Evolutionary conservation across 306 rosid genomes (phyloP).

Genomic region (Abrus pulchellus): DNA sequence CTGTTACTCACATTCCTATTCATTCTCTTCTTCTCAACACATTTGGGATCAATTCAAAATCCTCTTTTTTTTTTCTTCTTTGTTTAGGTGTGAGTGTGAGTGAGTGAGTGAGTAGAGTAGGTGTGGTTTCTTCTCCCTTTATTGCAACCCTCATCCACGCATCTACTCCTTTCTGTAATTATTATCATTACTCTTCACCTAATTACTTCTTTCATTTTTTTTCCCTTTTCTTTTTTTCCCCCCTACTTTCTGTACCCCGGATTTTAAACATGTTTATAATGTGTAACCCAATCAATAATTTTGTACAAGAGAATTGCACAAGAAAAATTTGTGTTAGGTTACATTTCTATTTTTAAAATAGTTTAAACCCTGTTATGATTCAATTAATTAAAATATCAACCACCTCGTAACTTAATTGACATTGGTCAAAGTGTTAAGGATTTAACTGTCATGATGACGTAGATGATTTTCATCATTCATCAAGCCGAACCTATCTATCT

Average conservation of each 20-base stretch:
- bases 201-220: background rate
- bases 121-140: constrained; percentile 25
- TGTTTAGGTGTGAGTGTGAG: background rate
- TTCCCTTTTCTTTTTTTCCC: background rate
- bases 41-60: background rate
- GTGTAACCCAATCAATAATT: too few relatives aligned
- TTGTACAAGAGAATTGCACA: too few relatives aligned
- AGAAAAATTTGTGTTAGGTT: background rate
- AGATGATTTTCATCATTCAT: background rate
- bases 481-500: background rate
- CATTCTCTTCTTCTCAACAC: constrained; percentile 40
- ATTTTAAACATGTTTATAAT: too few relatives aligned
- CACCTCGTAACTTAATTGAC: background rate
- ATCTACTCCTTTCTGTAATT: constrained; percentile 21
- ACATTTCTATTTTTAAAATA: background rate
- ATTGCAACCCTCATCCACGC: background rate
- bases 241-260: too few relatives aligned
- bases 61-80: background rate
- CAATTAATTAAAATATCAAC: background rate
- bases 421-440: background rate
- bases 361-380: background rate
- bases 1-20: constrained; percentile 40
- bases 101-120: background rate
- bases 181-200: constrained; percentile 29
- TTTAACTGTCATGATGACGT: background rate